Base-by-base conservation (phyloP, 2,329 filamentous ascomycete species). In the Apiospora saccharicola region DNA sequence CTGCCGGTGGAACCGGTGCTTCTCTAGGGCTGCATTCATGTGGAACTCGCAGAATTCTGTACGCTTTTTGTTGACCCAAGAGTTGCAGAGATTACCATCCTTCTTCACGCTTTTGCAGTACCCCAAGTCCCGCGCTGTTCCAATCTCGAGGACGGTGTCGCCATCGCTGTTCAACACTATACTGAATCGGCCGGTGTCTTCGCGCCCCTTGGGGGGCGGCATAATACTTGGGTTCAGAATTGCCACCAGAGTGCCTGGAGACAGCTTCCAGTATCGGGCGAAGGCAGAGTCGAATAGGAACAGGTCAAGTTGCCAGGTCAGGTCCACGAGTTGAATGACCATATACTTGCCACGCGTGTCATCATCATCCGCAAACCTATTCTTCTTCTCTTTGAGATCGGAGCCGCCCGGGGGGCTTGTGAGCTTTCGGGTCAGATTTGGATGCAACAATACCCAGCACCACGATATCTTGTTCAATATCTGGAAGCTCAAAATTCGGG, bases 1-100 rank as follows among this genome's bases (percentile, higher is more conserved):
- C 67, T 81, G 77, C 13, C 78, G 73, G 0, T 75, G 76, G 41
- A 76, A 78, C 43, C 86, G 85, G 71, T 79, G 90, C 79, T 94
- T 95, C 71, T 91, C 89, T 3, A 98, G 85, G 37, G 94, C 92
- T 37, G 94, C 86, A 77, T 97, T 95, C 76, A 97, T 90, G 82
- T 99, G 96, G 77, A 93, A 99, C 75, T 98, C 95, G 83, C 96
- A 99, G 80, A 93, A 94, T 77, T 97, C 92, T 0, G 95, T 98
- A 77, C 95, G 94, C 70, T 94, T 91, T 75, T 90, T 90, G 81
- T 99, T 96, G 73, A 99, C 88, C 96, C 96, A 99, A 41, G 89
- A 85, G 46, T 89, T 90, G 81, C 96, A 99, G 67, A 88, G 84
- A 72, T 93, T 89, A 51, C 96, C 96, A 79, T 98, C 94, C 78